Base-by-base conservation (phyloP, 257 asterid genomes). In the Solanum arcanum region DNA sequence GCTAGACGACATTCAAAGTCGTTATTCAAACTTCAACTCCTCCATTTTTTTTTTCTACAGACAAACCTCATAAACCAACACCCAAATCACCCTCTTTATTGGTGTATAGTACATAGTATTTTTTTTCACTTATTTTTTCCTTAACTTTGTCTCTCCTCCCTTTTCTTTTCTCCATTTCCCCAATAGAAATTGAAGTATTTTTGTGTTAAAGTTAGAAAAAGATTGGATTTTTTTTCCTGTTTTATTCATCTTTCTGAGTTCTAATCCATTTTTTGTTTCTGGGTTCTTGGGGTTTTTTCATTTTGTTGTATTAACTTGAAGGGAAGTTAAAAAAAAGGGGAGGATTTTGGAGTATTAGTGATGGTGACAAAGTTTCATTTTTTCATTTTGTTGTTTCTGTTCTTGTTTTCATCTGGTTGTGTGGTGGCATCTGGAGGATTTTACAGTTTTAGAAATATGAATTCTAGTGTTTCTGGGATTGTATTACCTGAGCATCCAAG, bases 401-500 rank as follows among this genome's bases (percentile, higher is more conserved):
- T 14, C 72, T 90, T 90, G 15, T n/a, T 90, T 82, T 89, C 83
- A 83, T 77, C 47, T 73, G 91, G 90, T 13, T 47, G 89, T 87
- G 27, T 52, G 29, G 93, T 62, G 29, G 93, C 88, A 62, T 39
- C 39, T 72, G 92, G 86, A 77, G 91, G 77, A 39, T 68, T 39
- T 37, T 89, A 82, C 37, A 80, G 84, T 25, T 35, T 88, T 33
- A 78, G 18, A 29, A 84, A 86, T 68, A 47, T 89, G 86, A 90
- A 89, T 77, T 87, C 89, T 72, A 94, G 86, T 86, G 64, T 87
- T 46, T 75, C 90, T 11, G 94, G 95, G 13, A 88, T 91, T 6
- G 91, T 92, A 86, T 81, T 94, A 2, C 94, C 95, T 60, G 86
- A 90, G 37, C 92, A 89, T 86, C 85, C 89, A 7, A 91, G 89